Conservation (phyloP, 495 filamentous ascomycete species). For the Xanthoparmelia taractica region DNA sequence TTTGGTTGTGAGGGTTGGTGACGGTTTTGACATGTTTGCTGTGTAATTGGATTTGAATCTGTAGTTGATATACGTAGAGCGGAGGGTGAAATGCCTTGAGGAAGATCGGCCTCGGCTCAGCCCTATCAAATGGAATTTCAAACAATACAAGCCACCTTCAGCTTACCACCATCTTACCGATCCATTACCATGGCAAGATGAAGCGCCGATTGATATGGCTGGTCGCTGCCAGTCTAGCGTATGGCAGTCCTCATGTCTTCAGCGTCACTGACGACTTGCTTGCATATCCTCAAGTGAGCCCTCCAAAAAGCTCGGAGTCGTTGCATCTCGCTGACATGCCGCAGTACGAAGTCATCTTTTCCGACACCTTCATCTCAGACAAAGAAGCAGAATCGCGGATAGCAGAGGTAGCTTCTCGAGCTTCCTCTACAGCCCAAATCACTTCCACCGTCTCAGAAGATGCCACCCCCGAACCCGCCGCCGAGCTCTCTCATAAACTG, state of each 20-base stretch:
- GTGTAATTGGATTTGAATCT: too few relatives aligned
- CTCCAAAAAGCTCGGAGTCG: neutral
- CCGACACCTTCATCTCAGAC: constrained; percentile 65
- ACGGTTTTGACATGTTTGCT: too few relatives aligned
- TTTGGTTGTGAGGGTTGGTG: too few relatives aligned
- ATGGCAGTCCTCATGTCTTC: constrained; percentile 54
- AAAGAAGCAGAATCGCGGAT: constrained; percentile 56
- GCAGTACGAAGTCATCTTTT: constrained; percentile 77
- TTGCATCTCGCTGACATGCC: neutral
- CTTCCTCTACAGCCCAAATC: constrained; percentile 34
- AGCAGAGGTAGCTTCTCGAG: constrained; percentile 15
- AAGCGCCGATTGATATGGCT: constrained; percentile 27
- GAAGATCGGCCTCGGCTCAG: constrained; percentile 8
- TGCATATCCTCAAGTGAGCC: constrained; percentile 76
- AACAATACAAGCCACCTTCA: constrained; percentile 20
- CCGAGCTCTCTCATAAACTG: constrained; percentile 19
- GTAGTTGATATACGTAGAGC: too few relatives aligned
- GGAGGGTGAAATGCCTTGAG: neutral
- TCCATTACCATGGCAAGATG: constrained; percentile 17
- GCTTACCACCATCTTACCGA: neutral
- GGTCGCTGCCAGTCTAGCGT: constrained; percentile 34
- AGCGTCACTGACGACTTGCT: constrained; percentile 86
- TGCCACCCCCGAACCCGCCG: constrained; percentile 19
- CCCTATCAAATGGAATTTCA: constrained; percentile 13
- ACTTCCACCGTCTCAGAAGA: constrained; percentile 29